Evolutionary conservation across 106 monocot genomes (phyloP), one percentile per base, ranked within the genome.

Genomic region (Phalaenopsis aphrodite): DNA sequence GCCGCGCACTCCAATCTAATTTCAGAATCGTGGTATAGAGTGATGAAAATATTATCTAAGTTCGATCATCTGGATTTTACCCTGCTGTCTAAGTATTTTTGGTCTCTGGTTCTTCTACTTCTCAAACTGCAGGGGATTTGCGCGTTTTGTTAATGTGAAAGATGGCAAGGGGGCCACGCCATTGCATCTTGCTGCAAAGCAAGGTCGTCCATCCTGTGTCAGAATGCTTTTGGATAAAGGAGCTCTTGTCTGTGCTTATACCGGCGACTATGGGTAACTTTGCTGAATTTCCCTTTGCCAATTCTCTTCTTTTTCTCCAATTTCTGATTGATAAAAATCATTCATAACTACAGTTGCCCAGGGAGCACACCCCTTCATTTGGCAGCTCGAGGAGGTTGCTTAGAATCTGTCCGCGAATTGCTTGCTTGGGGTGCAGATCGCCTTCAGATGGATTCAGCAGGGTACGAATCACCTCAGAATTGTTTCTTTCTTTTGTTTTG

Each of bases 351-450:
- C 84, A 92, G 94, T 24, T 94, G 19, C 56, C 92, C 98, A 0
- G 98, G 98, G 18, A 98, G 94, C 81, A 92, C 98, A 6, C 87
- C 94, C 8, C 88, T 98, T 57, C 98, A 98, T 76, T 83, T 94
- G 84, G 98, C 98, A 5, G 98, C 98, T 55, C 88, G 91, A 10
- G 89, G 92, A 9, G 98, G 98, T 24, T 90, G 86, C 79, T 76
- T 94, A 82, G 94, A 92, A 71, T 98, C 91, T 72, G 81, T 98
- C n/a, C 88, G 98, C 21, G 88, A 91, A 66, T 86, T 98, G 84
- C 92, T 98, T 15, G 86, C 94, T 24, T 92, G 98, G 92, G 98
- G 98, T 12, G 98, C 94, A 76, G 94, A 98, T 84, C 90, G 98
- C 43, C 87, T 90, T 80, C 92, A 90, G 49, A 89, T 84, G 64